These are phyloP conservation scores for Byssoonygena ceratinophila DNA, from an alignment of 2,329 filamentous ascomycete species.

Conservation along the genomic window DNA sequence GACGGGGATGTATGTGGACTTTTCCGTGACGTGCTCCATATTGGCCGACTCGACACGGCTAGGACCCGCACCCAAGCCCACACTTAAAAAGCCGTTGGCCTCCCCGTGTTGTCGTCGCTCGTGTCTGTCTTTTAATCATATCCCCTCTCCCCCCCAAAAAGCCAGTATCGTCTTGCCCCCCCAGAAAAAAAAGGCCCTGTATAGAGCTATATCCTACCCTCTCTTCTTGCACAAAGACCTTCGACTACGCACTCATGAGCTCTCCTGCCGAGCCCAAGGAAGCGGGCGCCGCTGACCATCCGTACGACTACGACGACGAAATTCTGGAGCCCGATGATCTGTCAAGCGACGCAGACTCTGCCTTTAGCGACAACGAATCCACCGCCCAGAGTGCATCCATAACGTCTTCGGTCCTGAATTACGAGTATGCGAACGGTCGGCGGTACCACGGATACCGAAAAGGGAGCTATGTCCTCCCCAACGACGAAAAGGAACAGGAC, in stretches of 20 bases:
- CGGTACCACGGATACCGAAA: constrained; percentile 6
- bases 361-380: constrained; percentile 28
- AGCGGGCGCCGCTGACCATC: not conserved
- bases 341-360: not conserved
- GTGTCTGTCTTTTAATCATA: too few species aligned
- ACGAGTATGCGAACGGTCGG: not conserved
- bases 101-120: not conserved
- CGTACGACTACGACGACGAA: not conserved
- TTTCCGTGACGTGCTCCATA: not conserved
- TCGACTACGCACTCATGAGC: not conserved
- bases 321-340: not conserved
- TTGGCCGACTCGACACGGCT: not conserved
- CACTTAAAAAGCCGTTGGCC: not conserved
- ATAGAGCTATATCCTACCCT: too few species aligned
- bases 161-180: too few species aligned
- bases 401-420: not conserved
- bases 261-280: not conserved
- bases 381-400: not conserved
- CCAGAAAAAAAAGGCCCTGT: too few species aligned
- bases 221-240: not conserved
- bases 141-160: too few species aligned
- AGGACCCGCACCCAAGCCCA: not conserved
- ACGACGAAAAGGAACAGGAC: constrained; percentile 16
- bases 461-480: constrained; percentile 8
- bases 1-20: not conserved